Percentiles rank a stretch among this genome's conserved stretches.
Conservation (phyloP, 1,284 basidiomycete species). For the Trametes hirsuta region DNA sequence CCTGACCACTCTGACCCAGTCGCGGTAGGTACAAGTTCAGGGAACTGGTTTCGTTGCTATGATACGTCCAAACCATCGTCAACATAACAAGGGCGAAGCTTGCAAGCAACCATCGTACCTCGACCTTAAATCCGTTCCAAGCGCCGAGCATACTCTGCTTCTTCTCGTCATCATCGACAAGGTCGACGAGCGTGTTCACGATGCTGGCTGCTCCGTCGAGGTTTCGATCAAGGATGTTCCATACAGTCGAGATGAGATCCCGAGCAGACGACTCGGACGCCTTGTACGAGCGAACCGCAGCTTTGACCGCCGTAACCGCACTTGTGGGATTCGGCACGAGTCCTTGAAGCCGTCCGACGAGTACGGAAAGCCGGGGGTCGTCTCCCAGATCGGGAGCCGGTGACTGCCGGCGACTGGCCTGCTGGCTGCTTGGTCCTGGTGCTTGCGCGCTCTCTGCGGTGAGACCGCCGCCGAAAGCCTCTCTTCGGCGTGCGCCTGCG, state of each 20-base stretch:
- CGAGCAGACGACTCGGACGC: slow-evolving; percentile 79
- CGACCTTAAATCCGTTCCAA: slow-evolving; percentile 85
- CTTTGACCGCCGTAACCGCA: slow-evolving; percentile 78
- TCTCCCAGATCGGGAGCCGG: slow-evolving; percentile 52
- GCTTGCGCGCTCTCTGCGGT: slow-evolving; percentile 47
- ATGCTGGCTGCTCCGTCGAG: slow-evolving; percentile 79
- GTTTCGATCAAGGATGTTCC: slow-evolving; percentile 81
- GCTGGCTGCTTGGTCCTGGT: slow-evolving; percentile 30
- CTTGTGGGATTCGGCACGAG: slow-evolving; percentile 72
- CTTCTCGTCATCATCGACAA: slow-evolving; percentile 89
- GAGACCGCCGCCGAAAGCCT: slow-evolving; percentile 69
- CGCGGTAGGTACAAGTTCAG: slow-evolving; percentile 69
- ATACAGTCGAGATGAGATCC: slow-evolving; percentile 88
- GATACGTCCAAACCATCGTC: background rate
- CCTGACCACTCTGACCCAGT: slow-evolving; percentile 73
- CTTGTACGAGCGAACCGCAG: slow-evolving; percentile 82
- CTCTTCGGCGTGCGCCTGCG: slow-evolving; percentile 45
- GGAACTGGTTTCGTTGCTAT: slow-evolving; percentile 85
- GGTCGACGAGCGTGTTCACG: slow-evolving; percentile 77
- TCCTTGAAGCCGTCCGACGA: slow-evolving; percentile 70
- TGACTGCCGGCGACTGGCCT: slow-evolving; percentile 42
- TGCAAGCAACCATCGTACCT: slow-evolving; percentile 51
- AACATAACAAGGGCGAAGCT: background rate
- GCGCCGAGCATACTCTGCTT: slow-evolving; percentile 72
- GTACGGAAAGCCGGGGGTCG: slow-evolving; percentile 68